Conservation (phyloP, 1,284 basidiomycete genomes). For the Omphalotus olearius region DNA sequence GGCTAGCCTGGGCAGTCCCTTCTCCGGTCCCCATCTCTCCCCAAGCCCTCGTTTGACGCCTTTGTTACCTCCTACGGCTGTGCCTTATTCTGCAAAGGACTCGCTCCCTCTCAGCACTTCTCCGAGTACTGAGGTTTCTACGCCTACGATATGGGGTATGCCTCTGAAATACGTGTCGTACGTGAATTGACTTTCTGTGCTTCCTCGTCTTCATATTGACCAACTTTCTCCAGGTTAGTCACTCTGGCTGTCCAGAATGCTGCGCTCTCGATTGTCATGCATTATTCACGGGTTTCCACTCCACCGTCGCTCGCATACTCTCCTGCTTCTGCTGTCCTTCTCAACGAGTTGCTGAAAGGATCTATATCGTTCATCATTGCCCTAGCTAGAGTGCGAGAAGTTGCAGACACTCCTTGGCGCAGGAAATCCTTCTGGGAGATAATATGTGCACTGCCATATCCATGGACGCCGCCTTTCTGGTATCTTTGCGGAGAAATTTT, state of each 20-base stretch:
- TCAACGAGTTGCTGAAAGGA: conserved; percentile 93
- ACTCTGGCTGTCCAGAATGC: conserved; percentile 96
- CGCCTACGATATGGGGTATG: conserved; percentile 45
- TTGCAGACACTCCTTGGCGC: conserved; percentile 30
- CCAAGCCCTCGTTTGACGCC: conserved; percentile 2
- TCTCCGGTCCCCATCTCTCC: background rate
- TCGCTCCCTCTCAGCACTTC: conserved; percentile 3
- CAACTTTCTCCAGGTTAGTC: conserved; percentile 56
- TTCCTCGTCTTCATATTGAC: conserved; percentile 10
- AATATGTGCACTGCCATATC: conserved; percentile 30
- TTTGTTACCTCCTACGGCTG: conserved; percentile 1
- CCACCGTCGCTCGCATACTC: conserved; percentile 79
- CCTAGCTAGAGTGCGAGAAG: conserved; percentile 42
- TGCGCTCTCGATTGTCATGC: conserved; percentile 93
- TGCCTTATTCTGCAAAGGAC: background rate
- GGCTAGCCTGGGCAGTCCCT: background rate
- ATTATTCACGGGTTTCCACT: conserved; percentile 88
- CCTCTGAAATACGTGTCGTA: conserved; percentile 62
- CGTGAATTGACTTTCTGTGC: conserved; percentile 21
- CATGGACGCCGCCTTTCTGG: conserved; percentile 45
- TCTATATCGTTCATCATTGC: conserved; percentile 82
- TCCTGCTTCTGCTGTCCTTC: conserved; percentile 87
- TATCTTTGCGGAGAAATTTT: conserved; percentile 50
- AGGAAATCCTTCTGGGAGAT: conserved; percentile 44
- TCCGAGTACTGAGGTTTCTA: background rate